These are phyloP conservation scores for Rhexocercosporidium sp. DNA, from an alignment of 2,329 filamentous ascomycete species.

Conservation along the genomic window DNA sequence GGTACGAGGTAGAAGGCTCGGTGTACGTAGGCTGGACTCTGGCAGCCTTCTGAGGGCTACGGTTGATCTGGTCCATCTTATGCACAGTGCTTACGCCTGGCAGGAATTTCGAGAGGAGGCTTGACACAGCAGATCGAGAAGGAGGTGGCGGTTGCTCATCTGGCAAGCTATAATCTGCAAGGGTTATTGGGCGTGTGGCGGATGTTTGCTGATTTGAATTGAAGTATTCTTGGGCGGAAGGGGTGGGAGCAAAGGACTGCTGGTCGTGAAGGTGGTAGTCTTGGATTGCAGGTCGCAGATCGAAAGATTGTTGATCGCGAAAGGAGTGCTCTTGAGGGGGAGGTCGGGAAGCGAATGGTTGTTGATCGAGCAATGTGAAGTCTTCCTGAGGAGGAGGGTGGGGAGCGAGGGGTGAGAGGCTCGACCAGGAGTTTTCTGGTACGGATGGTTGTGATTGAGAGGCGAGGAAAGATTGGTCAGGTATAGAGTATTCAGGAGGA, in stretches of 20 bases:
- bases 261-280: neutral
- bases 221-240: neutral
- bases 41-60: slow-evolving; percentile 6
- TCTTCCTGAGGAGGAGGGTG: neutral
- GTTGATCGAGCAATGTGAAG: neutral
- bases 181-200: neutral
- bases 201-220: neutral
- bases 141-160: slow-evolving; percentile 3
- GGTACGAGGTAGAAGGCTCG: slow-evolving; percentile 18
- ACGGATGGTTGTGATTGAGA: neutral
- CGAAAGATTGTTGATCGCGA: neutral
- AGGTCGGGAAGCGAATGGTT: neutral
- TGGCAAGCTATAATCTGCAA: neutral
- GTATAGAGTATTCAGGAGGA: neutral
- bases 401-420: slow-evolving; percentile 6
- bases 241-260: neutral
- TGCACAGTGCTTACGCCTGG: slow-evolving; percentile 35
- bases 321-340: neutral
- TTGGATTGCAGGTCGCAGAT: neutral
- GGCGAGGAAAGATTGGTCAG: neutral
- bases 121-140: slow-evolving; percentile 32
- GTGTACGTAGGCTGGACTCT: slow-evolving; percentile 20
- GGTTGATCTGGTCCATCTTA: slow-evolving; percentile 35
- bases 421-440: neutral
- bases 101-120: slow-evolving; percentile 37